phyloP scores from a whole-genome alignment of 1,284 basidiomycete genomes.

The Heterobasidion parviporum region DNA sequence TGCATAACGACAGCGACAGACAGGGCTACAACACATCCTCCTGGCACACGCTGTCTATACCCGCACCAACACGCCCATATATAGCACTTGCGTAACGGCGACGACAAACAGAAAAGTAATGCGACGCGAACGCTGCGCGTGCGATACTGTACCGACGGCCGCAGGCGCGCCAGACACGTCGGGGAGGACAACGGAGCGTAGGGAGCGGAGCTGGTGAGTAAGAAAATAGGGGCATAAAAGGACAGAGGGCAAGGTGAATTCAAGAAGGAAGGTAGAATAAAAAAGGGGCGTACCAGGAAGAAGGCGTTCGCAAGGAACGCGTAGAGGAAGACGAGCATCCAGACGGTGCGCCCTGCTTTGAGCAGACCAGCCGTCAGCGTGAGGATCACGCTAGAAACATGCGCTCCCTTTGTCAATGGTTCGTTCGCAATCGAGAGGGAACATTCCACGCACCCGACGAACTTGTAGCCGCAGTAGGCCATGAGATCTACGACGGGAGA shows the following conservation, averaged over 20 bases:
- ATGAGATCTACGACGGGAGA: slow-evolving; percentile 66
- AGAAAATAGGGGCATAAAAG: background rate
- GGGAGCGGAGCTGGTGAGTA: slow-evolving; percentile 69
- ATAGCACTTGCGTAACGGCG: slow-evolving; percentile 72
- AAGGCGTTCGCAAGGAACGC: slow-evolving; percentile 86
- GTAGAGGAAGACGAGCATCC: slow-evolving; percentile 74
- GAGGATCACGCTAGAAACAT: slow-evolving; percentile 53
- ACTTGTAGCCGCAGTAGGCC: slow-evolving; percentile 95
- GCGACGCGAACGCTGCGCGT: slow-evolving; percentile 72
- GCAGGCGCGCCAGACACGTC: slow-evolving; percentile 32
- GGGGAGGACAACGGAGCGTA: slow-evolving; percentile 87
- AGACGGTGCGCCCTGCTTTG: slow-evolving; percentile 54
- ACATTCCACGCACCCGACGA: slow-evolving; percentile 67
- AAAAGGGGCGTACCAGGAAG: slow-evolving; percentile 71
- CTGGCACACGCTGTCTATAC: slow-evolving; percentile 23
- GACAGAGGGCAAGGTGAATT: background rate
- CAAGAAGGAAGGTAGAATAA: too few relatives aligned
- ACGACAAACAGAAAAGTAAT: slow-evolving; percentile 83
- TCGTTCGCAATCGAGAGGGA: background rate
- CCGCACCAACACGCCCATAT: slow-evolving; percentile 72
- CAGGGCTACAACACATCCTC: too few relatives aligned
- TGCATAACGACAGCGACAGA: too few relatives aligned
- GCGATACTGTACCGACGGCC: slow-evolving; percentile 60
- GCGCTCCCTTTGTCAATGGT: background rate
- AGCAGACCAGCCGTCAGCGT: slow-evolving; percentile 59